A percentile compares a stretch with the other conserved stretches of the same genome.
Evolutionary conservation across 345 rosid species (phyloP).

Genomic region (Erucastrum elatum): DNA sequence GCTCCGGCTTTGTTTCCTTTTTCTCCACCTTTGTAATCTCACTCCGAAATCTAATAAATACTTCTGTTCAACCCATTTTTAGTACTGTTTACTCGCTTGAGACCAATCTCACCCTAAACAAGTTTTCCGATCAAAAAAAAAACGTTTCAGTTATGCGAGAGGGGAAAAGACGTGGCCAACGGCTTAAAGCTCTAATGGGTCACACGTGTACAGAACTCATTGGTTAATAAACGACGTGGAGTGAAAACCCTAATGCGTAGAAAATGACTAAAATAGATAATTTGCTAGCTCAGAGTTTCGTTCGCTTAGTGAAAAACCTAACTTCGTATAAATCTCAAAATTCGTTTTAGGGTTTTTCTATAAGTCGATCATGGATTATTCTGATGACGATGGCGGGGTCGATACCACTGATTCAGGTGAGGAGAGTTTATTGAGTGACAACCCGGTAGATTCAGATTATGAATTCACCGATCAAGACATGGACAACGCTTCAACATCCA

Average conservation of each 20-base stretch:
- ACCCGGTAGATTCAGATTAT: slow-evolving; percentile 40
- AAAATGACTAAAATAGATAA: neutral
- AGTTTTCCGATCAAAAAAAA: too few relatives aligned
- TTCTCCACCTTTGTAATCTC: too few relatives aligned
- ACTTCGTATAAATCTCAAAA: neutral
- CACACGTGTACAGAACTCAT: neutral
- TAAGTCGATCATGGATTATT: slow-evolving; percentile 44
- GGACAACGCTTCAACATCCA: slow-evolving; percentile 16
- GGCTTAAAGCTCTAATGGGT: neutral
- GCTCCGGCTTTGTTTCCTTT: too few relatives aligned
- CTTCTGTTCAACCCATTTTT: too few relatives aligned
- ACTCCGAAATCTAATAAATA: too few relatives aligned
- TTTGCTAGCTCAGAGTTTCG: neutral
- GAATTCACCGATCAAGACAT: slow-evolving; percentile 39
- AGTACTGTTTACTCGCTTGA: too few relatives aligned
- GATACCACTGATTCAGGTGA: slow-evolving; percentile 54
- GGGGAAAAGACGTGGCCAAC: neutral
- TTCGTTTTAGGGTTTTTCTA: neutral
- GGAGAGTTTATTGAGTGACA: slow-evolving; percentile 62
- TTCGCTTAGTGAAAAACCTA: neutral
- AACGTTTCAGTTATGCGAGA: too few relatives aligned
- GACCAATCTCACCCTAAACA: too few relatives aligned
- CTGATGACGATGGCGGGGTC: slow-evolving; percentile 53
- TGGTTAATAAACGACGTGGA: neutral
- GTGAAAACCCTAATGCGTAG: neutral